A percentile compares a stretch with the other conserved stretches of the same genome.
Conservation (phyloP, 108 stramenopile genomes). For the Nitzschia palea region DNA sequence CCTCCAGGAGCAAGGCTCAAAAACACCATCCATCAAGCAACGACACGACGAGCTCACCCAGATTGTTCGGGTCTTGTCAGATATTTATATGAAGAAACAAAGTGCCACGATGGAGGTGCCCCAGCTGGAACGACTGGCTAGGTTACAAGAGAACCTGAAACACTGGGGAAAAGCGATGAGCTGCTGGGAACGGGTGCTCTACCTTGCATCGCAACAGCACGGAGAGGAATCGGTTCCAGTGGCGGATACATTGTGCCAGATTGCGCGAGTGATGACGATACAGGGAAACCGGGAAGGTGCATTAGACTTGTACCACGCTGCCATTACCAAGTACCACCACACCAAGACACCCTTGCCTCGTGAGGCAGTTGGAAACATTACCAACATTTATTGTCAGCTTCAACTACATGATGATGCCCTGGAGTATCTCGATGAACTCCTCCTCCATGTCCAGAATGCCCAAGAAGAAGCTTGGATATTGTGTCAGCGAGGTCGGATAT, state of each 20-base stretch:
- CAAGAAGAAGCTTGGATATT: constrained; percentile 30
- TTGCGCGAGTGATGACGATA: constrained; percentile 39
- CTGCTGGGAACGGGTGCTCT: constrained; percentile 34
- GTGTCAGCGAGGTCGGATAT: constrained; percentile 29
- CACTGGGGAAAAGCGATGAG: constrained; percentile 26
- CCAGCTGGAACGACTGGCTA: constrained; percentile 19
- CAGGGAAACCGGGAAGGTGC: constrained; percentile 48
- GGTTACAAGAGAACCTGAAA: constrained; percentile 27
- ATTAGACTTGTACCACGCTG: constrained; percentile 44
- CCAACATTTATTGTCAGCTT: constrained; percentile 17
- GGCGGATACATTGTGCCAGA: constrained; percentile 27
- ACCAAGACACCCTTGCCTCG: constrained; percentile 12
- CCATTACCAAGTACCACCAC: constrained; percentile 21
- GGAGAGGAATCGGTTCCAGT: constrained; percentile 39
- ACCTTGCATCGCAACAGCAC: constrained; percentile 22
- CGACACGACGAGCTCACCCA: constrained; percentile 30
- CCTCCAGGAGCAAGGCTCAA: neutral
- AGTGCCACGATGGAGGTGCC: neutral
- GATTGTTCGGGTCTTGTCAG: constrained; percentile 15
- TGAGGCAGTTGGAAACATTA: constrained; percentile 9
- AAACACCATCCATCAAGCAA: neutral
- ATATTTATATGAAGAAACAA: constrained; percentile 18
- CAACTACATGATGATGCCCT: constrained; percentile 23
- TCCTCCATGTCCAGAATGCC: neutral
- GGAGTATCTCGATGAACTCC: constrained; percentile 23